Evolutionary conservation across 2,329 filamentous ascomycete genomes (phyloP), one percentile per base, ranked within the genome.

Genomic region (Podosphaera xanthii): DNA sequence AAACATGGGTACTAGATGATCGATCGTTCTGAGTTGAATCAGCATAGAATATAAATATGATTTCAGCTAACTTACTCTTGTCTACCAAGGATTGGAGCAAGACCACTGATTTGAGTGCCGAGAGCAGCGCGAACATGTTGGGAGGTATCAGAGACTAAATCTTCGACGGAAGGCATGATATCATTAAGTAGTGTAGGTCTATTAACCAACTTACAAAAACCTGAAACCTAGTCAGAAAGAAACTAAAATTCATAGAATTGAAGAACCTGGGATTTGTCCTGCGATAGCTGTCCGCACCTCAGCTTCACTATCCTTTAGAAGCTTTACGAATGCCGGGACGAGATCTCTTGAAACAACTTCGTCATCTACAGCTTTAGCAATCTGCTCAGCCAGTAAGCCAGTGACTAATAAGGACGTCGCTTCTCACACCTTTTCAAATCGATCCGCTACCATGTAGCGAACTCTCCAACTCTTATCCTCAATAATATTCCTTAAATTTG

Each of bases 401-500:
- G 58, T 7, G 7, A 54, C 8, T 31, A 44, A 44, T 14, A 44
- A 44, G 40, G 40, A n/a, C 44, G 6, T 35, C 54, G n/a, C 35
- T 33, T 46, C 10, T 58, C 69, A 57, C 69, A 88, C 88, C 85
- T 97, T 96, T 73, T 98, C 92, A 69, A 96, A 98, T 70, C 89
- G 82, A 72, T 98, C 92, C 56, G 92, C 92, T 67, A 98, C 92
- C 92, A 98, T 98, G 73, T 97, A 98, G 70, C 92, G 82, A 61
- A 98, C 92, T 69, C 92, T 83, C 92, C 92, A 98, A 75, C 92
- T 97, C 81, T 97, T 98, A 72, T 98, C 92, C 69, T 96, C 92
- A 73, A 98, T 97, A 69, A 98, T 74, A 73, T 82, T 94, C 67
- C 92, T 84, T 68, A 98, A 75, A 53, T 91, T 89, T 57, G 87